A percentile compares a stretch with the other conserved stretches of the same genome.
Conservation (phyloP, 2,329 filamentous ascomycete species). For the Chaetothyriales sp. region DNA sequence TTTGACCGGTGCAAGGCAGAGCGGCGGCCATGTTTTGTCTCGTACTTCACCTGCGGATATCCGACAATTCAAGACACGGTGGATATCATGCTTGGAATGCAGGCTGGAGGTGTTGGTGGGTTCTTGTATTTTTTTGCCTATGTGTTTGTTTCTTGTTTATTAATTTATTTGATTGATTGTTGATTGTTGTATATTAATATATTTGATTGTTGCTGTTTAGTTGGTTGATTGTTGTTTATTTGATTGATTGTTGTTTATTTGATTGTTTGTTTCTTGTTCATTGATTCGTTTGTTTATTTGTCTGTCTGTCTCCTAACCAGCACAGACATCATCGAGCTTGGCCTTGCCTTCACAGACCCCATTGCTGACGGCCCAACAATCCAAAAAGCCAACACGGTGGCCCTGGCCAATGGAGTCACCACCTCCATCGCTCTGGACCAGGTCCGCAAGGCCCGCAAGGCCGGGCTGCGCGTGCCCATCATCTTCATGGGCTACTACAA, state of each 20-base stretch:
- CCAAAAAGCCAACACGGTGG: constrained; percentile 84
- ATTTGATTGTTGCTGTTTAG: no score
- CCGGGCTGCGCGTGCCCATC: constrained; percentile 67
- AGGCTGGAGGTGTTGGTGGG: constrained; percentile 80
- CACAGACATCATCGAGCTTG: constrained; percentile 83
- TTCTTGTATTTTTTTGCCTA: constrained; percentile 4
- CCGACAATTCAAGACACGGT: constrained; percentile 71
- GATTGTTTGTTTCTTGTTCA: no score
- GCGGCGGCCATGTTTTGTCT: constrained; percentile 66
- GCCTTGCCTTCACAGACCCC: constrained; percentile 92
- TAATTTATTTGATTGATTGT: no score
- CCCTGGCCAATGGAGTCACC: constrained; percentile 77
- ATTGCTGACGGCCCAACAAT: constrained; percentile 97
- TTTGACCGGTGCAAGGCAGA: constrained; percentile 46
- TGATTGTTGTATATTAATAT: no score
- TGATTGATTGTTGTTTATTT: no score
- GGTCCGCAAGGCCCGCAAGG: constrained; percentile 63
- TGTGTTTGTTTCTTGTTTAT: no score
- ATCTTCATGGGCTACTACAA: constrained; percentile 99
- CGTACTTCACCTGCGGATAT: constrained; percentile 91
- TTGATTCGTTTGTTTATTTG: not conserved
- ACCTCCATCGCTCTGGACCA: constrained; percentile 67
- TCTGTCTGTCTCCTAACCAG: constrained; percentile 8
- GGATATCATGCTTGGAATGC: constrained; percentile 73
- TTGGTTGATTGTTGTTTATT: not conserved